Conservation (phyloP, 2,329 filamentous ascomycete genomes). For the Trichophyton mentagrophytes region DNA sequence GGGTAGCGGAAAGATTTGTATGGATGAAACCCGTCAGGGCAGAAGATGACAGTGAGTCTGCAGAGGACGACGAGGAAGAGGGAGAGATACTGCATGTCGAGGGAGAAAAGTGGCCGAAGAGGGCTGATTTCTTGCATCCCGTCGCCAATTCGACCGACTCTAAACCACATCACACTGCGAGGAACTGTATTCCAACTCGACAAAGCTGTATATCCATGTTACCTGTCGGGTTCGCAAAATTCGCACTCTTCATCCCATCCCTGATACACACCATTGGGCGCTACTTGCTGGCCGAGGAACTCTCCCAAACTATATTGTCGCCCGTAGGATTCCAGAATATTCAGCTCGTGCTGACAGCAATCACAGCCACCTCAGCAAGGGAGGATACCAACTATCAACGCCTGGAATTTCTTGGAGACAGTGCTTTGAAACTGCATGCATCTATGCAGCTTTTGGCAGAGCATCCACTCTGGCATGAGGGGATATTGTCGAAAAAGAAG, state of each 20-base stretch:
- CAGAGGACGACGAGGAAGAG: constrained; percentile 1
- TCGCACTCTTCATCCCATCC: constrained; percentile 55
- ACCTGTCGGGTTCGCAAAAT: constrained; percentile 34
- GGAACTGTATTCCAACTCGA: constrained; percentile 11
- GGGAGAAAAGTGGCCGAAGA: constrained; percentile 21
- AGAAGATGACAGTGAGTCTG: constrained; percentile 2
- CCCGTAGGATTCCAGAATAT: constrained; percentile 43
- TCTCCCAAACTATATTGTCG: constrained; percentile 45
- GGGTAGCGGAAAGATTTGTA: constrained; percentile 13
- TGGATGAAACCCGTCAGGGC: constrained; percentile 11
- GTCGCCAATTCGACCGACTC: constrained; percentile 12
- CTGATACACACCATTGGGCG: constrained; percentile 59
- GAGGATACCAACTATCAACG: constrained; percentile 62
- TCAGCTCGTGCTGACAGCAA: constrained; percentile 51
- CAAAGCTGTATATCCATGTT: constrained; percentile 30
- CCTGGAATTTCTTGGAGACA: constrained; percentile 78
- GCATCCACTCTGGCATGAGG: constrained; percentile 59
- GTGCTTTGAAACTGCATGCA: constrained; percentile 62
- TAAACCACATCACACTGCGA: constrained; percentile 15
- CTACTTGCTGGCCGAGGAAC: constrained; percentile 47
- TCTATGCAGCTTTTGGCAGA: constrained; percentile 51
- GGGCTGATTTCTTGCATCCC: constrained; percentile 23
- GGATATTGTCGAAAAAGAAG: constrained; percentile 57
- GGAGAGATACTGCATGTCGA: constrained; percentile 16
- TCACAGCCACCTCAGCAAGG: constrained; percentile 51